phyloP scores from a whole-genome alignment of 1,139 yeast species.

The Saccharomyces hybrid region DNA sequence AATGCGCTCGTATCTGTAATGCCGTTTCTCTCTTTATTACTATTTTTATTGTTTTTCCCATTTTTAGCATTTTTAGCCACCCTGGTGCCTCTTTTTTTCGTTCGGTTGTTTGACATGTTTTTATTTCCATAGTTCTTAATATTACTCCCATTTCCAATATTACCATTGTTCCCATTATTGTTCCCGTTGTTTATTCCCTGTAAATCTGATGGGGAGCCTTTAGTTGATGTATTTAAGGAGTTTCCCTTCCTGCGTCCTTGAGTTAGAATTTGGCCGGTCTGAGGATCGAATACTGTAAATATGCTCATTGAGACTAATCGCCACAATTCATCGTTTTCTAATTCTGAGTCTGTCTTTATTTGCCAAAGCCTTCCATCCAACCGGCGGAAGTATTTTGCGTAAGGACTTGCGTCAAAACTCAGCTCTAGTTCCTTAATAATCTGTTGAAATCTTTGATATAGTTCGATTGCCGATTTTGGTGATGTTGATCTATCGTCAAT shows the following conservation, averaged over 20 bases:
- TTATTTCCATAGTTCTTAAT: not conserved
- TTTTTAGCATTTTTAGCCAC: conserved; percentile 1
- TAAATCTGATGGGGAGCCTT: conserved; percentile 12
- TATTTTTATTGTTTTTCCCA: conserved; percentile 3
- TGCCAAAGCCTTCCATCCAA: conserved; percentile 26
- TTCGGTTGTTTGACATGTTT: not conserved
- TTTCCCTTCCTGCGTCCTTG: conserved; percentile 11
- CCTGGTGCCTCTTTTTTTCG: conserved; percentile 1
- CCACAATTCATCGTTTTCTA: conserved; percentile 28
- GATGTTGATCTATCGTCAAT: conserved; percentile 27
- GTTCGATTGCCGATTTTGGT: conserved; percentile 30
- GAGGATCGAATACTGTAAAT: conserved; percentile 24
- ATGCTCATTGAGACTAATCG: conserved; percentile 23
- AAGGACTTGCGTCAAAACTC: conserved; percentile 28
- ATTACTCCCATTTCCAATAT: not conserved
- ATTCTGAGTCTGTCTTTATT: conserved; percentile 26
- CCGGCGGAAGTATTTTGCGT: conserved; percentile 27
- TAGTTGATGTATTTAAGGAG: conserved; percentile 13
- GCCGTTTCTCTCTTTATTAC: conserved; percentile 9
- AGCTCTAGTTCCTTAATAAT: conserved; percentile 28
- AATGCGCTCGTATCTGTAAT: conserved; percentile 6
- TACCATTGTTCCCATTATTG: conserved; percentile 3
- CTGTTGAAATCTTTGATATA: conserved; percentile 30
- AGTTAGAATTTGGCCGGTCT: conserved; percentile 23
- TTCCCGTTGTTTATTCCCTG: conserved; percentile 3